phyloP scores from a whole-genome alignment of 192 early-diverging fungal genomes.

The Podila epigama region DNA sequence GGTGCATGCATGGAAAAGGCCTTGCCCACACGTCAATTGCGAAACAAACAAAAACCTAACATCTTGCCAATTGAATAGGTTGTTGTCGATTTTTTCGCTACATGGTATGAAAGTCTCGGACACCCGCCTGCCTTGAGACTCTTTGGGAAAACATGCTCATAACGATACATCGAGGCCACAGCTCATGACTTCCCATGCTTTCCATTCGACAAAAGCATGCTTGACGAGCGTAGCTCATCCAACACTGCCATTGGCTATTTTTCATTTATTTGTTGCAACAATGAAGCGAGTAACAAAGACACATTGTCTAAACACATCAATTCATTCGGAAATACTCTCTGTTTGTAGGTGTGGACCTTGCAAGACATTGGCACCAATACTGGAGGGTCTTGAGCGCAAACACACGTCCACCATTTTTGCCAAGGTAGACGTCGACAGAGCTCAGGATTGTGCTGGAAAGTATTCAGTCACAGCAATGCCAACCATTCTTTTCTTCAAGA shows the following conservation, averaged over 20 bases:
- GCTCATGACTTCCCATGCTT: no score
- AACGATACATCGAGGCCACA: no score
- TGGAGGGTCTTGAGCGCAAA: slow-evolving; percentile 33
- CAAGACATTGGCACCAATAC: slow-evolving; percentile 40
- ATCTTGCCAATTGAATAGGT: slow-evolving; percentile 8
- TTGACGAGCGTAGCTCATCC: no score
- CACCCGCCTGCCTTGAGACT: no score
- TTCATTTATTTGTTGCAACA: no score
- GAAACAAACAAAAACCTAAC: background rate
- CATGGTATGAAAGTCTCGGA: slow-evolving; percentile 40
- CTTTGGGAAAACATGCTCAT: no score
- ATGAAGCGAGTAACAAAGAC: background rate
- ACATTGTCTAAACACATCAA: background rate
- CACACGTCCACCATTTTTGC: slow-evolving; percentile 42
- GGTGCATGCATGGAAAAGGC: background rate
- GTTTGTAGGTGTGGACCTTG: slow-evolving; percentile 35
- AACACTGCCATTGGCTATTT: no score
- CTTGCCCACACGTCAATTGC: no score
- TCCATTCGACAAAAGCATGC: no score
- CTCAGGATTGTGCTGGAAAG: slow-evolving; percentile 27
- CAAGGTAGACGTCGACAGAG: slow-evolving; percentile 36
- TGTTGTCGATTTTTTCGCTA: slow-evolving; percentile 43
- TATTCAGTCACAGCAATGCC: slow-evolving; percentile 33
- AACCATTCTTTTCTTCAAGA: slow-evolving; percentile 41
- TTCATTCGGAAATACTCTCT: background rate